phyloP scores from a whole-genome alignment of 192 early-diverging fungal species.

The Pilaira anomala region DNA sequence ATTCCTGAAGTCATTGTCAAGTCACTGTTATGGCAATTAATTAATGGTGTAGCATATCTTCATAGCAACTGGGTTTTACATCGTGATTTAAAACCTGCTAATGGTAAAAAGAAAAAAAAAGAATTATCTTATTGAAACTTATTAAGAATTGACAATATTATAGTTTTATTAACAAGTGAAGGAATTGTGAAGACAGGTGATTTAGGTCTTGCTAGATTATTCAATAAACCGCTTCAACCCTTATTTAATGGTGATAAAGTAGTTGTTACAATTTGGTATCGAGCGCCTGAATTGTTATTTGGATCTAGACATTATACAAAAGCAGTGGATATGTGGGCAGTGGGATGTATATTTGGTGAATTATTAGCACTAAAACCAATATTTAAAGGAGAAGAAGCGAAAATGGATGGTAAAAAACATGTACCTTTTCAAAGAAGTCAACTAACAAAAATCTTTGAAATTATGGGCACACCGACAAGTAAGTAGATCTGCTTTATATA shows the following conservation, averaged over 20 bases:
- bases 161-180: conserved; percentile 78
- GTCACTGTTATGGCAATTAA: conserved; percentile 83
- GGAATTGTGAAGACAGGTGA: conserved; percentile 94
- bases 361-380: conserved; percentile 79
- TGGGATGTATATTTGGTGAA: conserved; percentile 95
- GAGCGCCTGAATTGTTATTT: conserved; percentile 87
- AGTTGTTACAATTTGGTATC: conserved; percentile 97
- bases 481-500: conserved; percentile 14
- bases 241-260: conserved; percentile 83
- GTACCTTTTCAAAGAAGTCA: conserved; percentile 87
- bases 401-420: conserved; percentile 77
- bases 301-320: conserved; percentile 88
- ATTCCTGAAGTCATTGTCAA: conserved; percentile 85
- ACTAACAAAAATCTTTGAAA: conserved; percentile 76
- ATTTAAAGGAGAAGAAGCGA: conserved; percentile 88
- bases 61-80: conserved; percentile 85
- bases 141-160: neutral
- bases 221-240: conserved; percentile 67
- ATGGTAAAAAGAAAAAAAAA: conserved; percentile 36
- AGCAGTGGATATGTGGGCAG: conserved; percentile 74
- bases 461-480: conserved; percentile 84
- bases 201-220: conserved; percentile 85
- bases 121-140: neutral
- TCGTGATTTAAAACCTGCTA: conserved; percentile 92
- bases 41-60: conserved; percentile 85